phyloP scores from a whole-genome alignment of 2,329 filamentous ascomycete species.

The Paramyrothecium sp. region DNA sequence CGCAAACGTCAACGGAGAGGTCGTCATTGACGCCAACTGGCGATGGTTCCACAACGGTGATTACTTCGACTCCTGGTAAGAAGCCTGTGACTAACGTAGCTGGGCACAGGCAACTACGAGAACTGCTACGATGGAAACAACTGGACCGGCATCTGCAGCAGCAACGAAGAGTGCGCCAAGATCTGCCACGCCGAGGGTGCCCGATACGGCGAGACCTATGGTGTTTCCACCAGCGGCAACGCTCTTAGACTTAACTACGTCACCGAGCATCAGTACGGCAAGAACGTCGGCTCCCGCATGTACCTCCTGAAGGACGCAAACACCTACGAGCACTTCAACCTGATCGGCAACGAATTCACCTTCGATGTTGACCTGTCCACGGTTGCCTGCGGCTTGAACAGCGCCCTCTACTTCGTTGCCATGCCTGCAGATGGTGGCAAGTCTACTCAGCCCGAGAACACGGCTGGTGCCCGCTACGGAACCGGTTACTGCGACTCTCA shows the following conservation, averaged over 20 bases:
- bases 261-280: slow-evolving; percentile 42
- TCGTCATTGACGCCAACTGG: slow-evolving; percentile 54
- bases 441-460: slow-evolving; percentile 41
- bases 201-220: slow-evolving; percentile 44
- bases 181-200: slow-evolving; percentile 48
- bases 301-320: slow-evolving; percentile 22
- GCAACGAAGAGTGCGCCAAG: slow-evolving; percentile 36
- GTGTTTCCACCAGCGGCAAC: slow-evolving; percentile 44
- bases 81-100: neutral
- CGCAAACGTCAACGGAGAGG: slow-evolving; percentile 36
- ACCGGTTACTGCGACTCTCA: slow-evolving; percentile 63
- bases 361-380: slow-evolving; percentile 64
- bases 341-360: slow-evolving; percentile 60
- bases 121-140: slow-evolving; percentile 48
- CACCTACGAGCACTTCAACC: slow-evolving; percentile 56
- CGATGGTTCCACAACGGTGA: slow-evolving; percentile 47
- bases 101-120: slow-evolving; percentile 29
- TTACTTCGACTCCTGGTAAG: neutral
- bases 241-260: slow-evolving; percentile 49
- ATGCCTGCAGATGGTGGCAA: slow-evolving; percentile 56
- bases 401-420: slow-evolving; percentile 57
- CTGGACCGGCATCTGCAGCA: slow-evolving; percentile 33
- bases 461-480: slow-evolving; percentile 57
- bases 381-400: slow-evolving; percentile 64
- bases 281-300: slow-evolving; percentile 44